phyloP scores from a whole-genome alignment of 805 yeast species.

The Cyberlindnera lachancei region DNA sequence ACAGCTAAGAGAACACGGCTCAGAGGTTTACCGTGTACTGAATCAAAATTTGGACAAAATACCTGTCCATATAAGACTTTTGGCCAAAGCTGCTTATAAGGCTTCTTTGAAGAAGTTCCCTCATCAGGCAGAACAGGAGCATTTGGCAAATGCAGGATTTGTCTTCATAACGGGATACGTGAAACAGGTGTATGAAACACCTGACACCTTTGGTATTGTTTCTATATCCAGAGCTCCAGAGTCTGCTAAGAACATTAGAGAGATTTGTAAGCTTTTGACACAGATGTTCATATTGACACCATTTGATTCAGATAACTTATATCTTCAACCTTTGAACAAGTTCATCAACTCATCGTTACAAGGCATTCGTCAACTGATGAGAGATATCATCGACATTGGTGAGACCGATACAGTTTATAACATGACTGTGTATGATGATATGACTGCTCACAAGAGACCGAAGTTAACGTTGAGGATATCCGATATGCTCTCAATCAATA shows the following conservation, averaged over 20 bases:
- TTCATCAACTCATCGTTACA: slow-evolving; percentile 48
- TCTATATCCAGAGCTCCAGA: slow-evolving; percentile 11
- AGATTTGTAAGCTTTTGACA: slow-evolving; percentile 49
- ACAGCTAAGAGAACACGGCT: slow-evolving; percentile 60
- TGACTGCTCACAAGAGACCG: slow-evolving; percentile 47
- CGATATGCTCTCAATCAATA: slow-evolving; percentile 39
- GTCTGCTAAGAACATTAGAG: slow-evolving; percentile 40
- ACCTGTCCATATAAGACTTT: slow-evolving; percentile 50
- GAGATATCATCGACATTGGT: slow-evolving; percentile 42
- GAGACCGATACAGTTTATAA: slow-evolving; percentile 54
- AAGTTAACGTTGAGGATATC: slow-evolving; percentile 36
- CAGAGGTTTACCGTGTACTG: slow-evolving; percentile 50
- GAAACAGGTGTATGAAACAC: slow-evolving; percentile 37
- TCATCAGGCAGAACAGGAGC: slow-evolving; percentile 49
- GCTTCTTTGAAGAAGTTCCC: slow-evolving; percentile 42
- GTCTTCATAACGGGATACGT: slow-evolving; percentile 48
- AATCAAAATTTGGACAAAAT: slow-evolving; percentile 34
- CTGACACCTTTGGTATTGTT: slow-evolving; percentile 52
- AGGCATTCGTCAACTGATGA: slow-evolving; percentile 37
- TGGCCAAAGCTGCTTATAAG: slow-evolving; percentile 42
- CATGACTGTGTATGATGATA: slow-evolving; percentile 62
- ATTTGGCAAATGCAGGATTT: slow-evolving; percentile 63
- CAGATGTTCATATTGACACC: slow-evolving; percentile 66
- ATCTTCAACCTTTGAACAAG: slow-evolving; percentile 74
- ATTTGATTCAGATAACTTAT: slow-evolving; percentile 54